Conservation (phyloP, 257 asterid genomes). For the Thymus mandschuricus region DNA sequence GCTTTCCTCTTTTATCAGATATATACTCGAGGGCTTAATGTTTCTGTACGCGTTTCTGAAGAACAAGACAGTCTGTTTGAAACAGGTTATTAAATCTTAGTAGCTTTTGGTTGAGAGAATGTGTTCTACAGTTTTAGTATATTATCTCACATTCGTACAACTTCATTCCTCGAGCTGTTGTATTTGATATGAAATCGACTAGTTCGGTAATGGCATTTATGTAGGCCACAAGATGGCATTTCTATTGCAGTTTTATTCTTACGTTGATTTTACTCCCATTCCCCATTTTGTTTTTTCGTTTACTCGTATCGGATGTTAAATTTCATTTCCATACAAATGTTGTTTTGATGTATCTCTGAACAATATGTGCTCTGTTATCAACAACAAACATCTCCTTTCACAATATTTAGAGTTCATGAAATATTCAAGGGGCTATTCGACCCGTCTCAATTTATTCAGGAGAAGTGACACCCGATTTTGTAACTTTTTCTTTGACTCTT, state of each 20-base stretch:
- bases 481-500: no score
- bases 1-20: slow-evolving; percentile 21
- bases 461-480: no score
- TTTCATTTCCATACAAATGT: background rate
- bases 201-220: slow-evolving; percentile 21
- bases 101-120: slow-evolving; percentile 1
- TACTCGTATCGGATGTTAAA: background rate
- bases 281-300: background rate
- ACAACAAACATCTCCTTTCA: no score
- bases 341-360: background rate
- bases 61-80: slow-evolving; percentile 8
- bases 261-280: background rate
- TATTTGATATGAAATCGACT: slow-evolving; percentile 13
- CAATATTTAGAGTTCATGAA: no score
- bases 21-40: background rate
- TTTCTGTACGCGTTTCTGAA: slow-evolving; percentile 6
- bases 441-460: no score
- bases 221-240: background rate
- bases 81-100: slow-evolving; percentile 15
- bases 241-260: background rate
- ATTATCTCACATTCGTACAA: slow-evolving; percentile 5
- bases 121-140: background rate
- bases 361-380: no score
- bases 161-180: slow-evolving; percentile 8
- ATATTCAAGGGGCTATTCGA: no score